phyloP scores from a whole-genome alignment of 306 rosid species.

The Rubus idaeus region DNA sequence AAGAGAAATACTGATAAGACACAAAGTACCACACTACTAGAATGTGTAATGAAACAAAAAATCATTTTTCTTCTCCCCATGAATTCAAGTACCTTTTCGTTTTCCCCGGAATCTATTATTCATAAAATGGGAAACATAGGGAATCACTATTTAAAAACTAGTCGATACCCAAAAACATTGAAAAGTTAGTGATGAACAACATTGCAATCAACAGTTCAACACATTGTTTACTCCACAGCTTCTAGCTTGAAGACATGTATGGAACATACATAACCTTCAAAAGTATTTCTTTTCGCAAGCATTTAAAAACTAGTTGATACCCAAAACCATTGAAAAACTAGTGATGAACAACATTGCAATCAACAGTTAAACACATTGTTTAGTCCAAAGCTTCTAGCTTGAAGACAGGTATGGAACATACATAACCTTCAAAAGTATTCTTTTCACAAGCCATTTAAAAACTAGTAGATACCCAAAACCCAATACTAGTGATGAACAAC shows the following conservation, averaged over 20 bases:
- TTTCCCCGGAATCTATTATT: background rate
- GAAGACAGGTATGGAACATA: background rate
- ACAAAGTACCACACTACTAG: background rate
- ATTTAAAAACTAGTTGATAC: background rate
- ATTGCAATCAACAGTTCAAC: background rate
- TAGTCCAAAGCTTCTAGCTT: background rate
- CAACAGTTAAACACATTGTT: background rate
- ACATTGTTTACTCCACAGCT: background rate
- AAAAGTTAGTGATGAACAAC: background rate
- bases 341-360: background rate
- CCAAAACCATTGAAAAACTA: background rate
- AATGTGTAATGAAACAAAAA: background rate
- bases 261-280: background rate
- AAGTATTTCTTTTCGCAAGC: background rate
- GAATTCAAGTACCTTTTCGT: background rate
- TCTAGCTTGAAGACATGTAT: background rate
- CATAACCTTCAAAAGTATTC: background rate
- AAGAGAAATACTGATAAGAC: no score
- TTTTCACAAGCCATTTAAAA: background rate
- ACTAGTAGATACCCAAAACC: background rate
- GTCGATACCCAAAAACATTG: background rate
- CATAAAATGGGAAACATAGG: background rate
- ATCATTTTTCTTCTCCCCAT: background rate
- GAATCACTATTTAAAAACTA: background rate
- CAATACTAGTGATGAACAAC: background rate